Percentiles rank a stretch among this genome's conserved stretches.
Evolutionary conservation across 2,329 filamentous ascomycete genomes (phyloP).

Genomic region (Curvularia spicifera): DNA sequence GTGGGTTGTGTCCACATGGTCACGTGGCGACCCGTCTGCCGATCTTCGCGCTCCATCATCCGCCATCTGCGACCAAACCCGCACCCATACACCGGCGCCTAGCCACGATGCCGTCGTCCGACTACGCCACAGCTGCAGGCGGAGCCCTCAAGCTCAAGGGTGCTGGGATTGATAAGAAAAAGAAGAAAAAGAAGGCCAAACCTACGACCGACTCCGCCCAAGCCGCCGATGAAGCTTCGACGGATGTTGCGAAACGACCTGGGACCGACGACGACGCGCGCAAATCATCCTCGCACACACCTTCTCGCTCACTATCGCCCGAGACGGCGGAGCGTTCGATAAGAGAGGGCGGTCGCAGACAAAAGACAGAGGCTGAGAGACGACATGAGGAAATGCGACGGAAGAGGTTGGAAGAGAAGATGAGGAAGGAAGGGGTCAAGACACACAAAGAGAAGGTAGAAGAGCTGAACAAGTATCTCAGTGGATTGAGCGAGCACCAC

Average conservation of each 20-base stretch:
- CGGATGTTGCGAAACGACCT: constrained; percentile 29
- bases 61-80: background rate
- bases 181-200: constrained; percentile 57
- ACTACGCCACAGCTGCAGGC: constrained; percentile 72
- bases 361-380: constrained; percentile 85
- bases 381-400: constrained; percentile 79
- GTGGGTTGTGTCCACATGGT: background rate
- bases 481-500: constrained; percentile 92
- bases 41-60: constrained; percentile 10
- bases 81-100: constrained; percentile 6
- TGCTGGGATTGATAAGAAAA: constrained; percentile 67
- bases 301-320: constrained; percentile 45
- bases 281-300: constrained; percentile 31
- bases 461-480: constrained; percentile 92
- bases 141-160: constrained; percentile 89
- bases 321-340: constrained; percentile 37
- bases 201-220: constrained; percentile 31
- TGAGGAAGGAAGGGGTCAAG: constrained; percentile 86
- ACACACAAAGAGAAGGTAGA: constrained; percentile 97
- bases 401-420: constrained; percentile 80
- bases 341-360: constrained; percentile 38
- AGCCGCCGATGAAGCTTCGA: constrained; percentile 19
- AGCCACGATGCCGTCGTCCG: constrained; percentile 70
- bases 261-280: constrained; percentile 13
- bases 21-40: constrained; percentile 10